A percentile compares a stretch with the other conserved stretches of the same genome.
These are phyloP conservation scores for Ceratobasidium papillatum DNA, from an alignment of 1,284 basidiomycete genomes.

Conservation along the genomic window DNA sequence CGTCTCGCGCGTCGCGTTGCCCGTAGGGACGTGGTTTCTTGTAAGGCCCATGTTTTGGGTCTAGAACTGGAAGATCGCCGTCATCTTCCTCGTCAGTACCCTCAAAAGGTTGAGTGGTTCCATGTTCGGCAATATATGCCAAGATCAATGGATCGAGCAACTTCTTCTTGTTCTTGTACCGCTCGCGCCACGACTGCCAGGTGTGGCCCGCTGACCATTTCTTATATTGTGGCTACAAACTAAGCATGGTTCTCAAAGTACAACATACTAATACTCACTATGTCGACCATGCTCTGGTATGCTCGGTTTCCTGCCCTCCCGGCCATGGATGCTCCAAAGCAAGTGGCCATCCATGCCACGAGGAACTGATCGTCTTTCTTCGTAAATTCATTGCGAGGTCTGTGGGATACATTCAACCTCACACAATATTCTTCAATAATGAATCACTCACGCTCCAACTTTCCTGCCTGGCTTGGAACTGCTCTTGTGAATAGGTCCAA, in stretches of 20 bases:
- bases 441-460: constrained; percentile 15
- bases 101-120: not conserved
- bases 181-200: constrained; percentile 37
- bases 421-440: not conserved
- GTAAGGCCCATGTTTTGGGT: not conserved
- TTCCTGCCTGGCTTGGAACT: constrained; percentile 1
- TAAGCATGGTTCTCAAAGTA: not conserved
- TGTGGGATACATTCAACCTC: not conserved
- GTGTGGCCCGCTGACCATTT: constrained; percentile 18
- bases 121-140: not conserved
- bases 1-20: not conserved
- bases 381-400: constrained; percentile 13
- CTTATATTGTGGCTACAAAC: not conserved
- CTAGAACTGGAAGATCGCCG: not conserved
- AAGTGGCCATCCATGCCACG: constrained; percentile 14
- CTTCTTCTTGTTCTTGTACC: constrained; percentile 22
- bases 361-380: constrained; percentile 12
- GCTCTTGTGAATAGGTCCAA: not conserved
- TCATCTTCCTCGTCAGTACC: not conserved
- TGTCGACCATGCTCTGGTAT: not conserved
- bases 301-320: constrained; percentile 8
- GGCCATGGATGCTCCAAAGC: not conserved
- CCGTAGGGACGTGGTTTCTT: not conserved
- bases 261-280: not conserved
- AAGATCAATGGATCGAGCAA: constrained; percentile 13